Conservation (phyloP, 345 rosid genomes). For the Excoecaria cochinchinensis region DNA sequence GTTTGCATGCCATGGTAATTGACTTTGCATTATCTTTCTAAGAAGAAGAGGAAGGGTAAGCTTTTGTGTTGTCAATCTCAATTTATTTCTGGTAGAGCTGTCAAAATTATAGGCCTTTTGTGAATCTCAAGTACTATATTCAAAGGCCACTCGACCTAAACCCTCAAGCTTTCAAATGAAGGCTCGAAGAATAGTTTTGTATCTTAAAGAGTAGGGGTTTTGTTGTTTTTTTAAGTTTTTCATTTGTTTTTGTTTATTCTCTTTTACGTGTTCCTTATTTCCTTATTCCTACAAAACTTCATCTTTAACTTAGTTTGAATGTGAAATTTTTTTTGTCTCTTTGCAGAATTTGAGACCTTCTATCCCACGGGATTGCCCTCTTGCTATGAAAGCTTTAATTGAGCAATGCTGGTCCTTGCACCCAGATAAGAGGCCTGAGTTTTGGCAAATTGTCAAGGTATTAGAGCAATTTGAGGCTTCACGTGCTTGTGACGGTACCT, state of each 20-base stretch:
- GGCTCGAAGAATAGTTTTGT: too few species aligned
- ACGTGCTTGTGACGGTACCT: conserved; percentile 60
- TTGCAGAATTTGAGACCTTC: conserved; percentile 77
- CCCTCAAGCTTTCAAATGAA: too few species aligned
- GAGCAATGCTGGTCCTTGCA: conserved; percentile 92
- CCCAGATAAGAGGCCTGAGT: conserved; percentile 91
- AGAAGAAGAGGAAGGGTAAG: neutral
- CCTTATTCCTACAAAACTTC: neutral
- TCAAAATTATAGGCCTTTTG: too few species aligned
- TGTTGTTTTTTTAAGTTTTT: neutral
- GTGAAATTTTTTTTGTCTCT: conserved; percentile 8
- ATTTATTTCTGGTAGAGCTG: neutral
- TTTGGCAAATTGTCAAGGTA: conserved; percentile 88
- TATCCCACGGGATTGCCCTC: conserved; percentile 65
- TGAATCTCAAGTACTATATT: too few species aligned
- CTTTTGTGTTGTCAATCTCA: neutral
- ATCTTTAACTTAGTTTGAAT: neutral
- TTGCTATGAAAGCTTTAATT: conserved; percentile 77
- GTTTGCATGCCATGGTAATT: neutral
- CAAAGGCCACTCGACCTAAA: too few species aligned
- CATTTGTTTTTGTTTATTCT: neutral
- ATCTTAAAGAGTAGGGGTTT: too few species aligned
- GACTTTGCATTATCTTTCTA: neutral
- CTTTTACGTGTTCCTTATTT: neutral
- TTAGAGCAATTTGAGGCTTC: conserved; percentile 76